Conservation (phyloP, 2,329 filamentous ascomycete species). For the Didymosphaeria variabile region DNA sequence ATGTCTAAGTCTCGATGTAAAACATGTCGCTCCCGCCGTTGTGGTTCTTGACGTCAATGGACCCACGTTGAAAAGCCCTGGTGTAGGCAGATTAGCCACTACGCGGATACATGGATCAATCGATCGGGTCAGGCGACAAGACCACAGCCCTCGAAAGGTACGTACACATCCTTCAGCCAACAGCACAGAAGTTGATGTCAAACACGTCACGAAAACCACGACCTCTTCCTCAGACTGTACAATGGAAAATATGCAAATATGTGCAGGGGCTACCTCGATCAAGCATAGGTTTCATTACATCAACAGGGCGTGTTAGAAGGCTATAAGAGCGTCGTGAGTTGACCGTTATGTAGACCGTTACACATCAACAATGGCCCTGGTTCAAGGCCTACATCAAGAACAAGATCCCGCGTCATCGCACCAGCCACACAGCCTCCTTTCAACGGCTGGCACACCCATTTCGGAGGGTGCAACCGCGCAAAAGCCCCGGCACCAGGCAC, state of each 20-base stretch:
- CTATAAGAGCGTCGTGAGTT: conserved; percentile 7
- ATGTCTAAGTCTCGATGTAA: conserved; percentile 4
- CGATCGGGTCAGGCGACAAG: not conserved
- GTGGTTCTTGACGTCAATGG: not conserved
- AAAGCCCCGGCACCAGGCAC: conserved; percentile 7
- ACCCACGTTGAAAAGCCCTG: not conserved
- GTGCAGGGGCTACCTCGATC: not conserved
- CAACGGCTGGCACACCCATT: conserved; percentile 12
- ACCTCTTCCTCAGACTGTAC: not conserved
- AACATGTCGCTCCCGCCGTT: conserved; percentile 1
- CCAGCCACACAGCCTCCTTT: conserved; percentile 21
- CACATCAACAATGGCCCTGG: conserved; percentile 24
- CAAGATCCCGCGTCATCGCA: conserved; percentile 10
- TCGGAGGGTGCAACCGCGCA: not conserved
- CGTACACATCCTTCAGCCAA: not conserved
- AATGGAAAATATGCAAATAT: not conserved
- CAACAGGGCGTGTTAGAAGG: not conserved
- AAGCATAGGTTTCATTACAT: conserved; percentile 9
- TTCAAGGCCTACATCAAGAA: conserved; percentile 11
- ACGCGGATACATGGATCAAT: not conserved
- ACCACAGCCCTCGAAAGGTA: not conserved
- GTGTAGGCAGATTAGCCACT: not conserved
- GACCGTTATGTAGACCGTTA: conserved; percentile 31
- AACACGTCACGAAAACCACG: not conserved
- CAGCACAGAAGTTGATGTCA: not conserved